phyloP scores from a whole-genome alignment of 2,329 filamentous ascomycete genomes.

The Fusarium duplospermum region DNA sequence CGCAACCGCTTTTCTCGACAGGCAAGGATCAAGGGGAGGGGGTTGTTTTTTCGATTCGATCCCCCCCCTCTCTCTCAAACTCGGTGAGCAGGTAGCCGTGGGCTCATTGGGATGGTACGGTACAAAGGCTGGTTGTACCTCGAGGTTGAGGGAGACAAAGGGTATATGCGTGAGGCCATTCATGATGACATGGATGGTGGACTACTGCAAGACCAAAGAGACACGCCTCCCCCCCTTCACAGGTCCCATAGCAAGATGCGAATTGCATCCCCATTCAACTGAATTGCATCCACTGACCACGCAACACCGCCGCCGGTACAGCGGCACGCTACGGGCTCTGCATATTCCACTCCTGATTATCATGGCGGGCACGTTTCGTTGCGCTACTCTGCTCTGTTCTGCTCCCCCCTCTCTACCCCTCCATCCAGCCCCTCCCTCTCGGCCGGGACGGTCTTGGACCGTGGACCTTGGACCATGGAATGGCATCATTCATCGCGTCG shows the following conservation, averaged over 20 bases:
- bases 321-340: constrained; percentile 28
- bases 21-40: constrained; percentile 29
- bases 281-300: constrained; percentile 4
- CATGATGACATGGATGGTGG: constrained; percentile 30
- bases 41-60: constrained; percentile 19
- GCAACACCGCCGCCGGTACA: constrained; percentile 32
- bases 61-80: constrained; percentile 6
- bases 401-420: constrained; percentile 4
- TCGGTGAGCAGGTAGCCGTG: constrained; percentile 33
- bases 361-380: constrained; percentile 29
- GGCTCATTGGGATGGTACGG: constrained; percentile 21
- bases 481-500: constrained; percentile 32
- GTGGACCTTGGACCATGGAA: neutral
- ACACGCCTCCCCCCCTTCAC: constrained; percentile 31
- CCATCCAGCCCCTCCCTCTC: constrained; percentile 13
- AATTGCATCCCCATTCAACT: neutral
- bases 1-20: constrained; percentile 28
- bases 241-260: neutral
- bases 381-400: neutral
- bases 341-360: constrained; percentile 15
- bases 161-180: constrained; percentile 16
- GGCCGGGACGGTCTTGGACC: constrained; percentile 2
- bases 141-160: constrained; percentile 6
- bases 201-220: neutral
- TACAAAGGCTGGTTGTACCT: constrained; percentile 37